Percentiles rank a stretch among this genome's conserved stretches.
These are phyloP conservation scores for Lecanosticta acicola DNA, from an alignment of 2,329 filamentous ascomycete species.

Conservation along the genomic window DNA sequence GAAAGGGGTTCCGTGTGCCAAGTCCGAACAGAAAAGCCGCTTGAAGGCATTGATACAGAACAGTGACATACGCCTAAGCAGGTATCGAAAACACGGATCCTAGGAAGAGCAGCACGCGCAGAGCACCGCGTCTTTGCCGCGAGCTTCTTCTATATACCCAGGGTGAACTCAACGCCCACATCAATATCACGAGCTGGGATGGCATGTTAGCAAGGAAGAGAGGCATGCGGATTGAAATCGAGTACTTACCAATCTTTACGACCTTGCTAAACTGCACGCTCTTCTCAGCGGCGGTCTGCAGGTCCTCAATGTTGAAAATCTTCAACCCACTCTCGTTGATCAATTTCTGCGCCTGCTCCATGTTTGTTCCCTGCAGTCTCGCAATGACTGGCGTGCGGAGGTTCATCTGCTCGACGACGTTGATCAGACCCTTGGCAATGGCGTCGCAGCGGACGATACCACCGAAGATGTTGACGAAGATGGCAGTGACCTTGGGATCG, in stretches of 20 bases:
- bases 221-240: slow-evolving; percentile 2
- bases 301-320: slow-evolving; percentile 99
- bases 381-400: slow-evolving; percentile 95
- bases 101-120: not conserved
- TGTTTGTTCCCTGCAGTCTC: slow-evolving; percentile 96
- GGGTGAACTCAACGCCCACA: slow-evolving; percentile 88
- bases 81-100: not conserved
- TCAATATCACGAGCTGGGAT: slow-evolving; percentile 81
- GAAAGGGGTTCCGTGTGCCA: too few relatives aligned
- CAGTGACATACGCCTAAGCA: not conserved
- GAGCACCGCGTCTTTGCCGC: slow-evolving; percentile 1
- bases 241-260: slow-evolving; percentile 83
- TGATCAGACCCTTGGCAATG: slow-evolving; percentile 92
- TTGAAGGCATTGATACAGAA: not conserved
- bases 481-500: slow-evolving; percentile 95
- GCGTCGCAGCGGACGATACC: slow-evolving; percentile 97
- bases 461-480: slow-evolving; percentile 99
- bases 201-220: slow-evolving; percentile 20
- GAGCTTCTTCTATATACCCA: slow-evolving; percentile 69
- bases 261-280: slow-evolving; percentile 98
- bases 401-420: slow-evolving; percentile 90
- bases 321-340: slow-evolving; percentile 98
- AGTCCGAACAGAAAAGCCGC: too few relatives aligned
- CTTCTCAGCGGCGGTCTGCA: slow-evolving; percentile 96
- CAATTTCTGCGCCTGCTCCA: slow-evolving; percentile 83